A percentile compares a stretch with the other conserved stretches of the same genome.
Conservation (phyloP, 2,329 filamentous ascomycete species). For the Aspergillus aculeatinus region DNA sequence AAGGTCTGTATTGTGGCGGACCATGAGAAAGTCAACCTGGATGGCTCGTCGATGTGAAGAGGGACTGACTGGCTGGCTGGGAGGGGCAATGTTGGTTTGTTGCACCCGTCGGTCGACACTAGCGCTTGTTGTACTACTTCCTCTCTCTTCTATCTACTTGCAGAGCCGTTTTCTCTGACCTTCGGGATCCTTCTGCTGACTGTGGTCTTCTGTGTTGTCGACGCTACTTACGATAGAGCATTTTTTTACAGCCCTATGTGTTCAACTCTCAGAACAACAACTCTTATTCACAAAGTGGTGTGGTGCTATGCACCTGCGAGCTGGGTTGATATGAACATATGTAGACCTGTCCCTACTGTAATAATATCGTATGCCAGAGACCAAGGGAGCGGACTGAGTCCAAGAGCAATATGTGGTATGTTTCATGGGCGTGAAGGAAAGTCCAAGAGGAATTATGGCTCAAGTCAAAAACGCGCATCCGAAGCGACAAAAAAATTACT, state of each 20-base stretch:
- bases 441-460: constrained; percentile 30
- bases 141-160: not conserved
- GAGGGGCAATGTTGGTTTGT: too few species aligned
- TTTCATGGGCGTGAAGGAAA: constrained; percentile 18
- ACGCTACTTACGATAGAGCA: not conserved
- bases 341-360: constrained; percentile 1
- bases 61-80: too few species aligned
- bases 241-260: not conserved
- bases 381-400: constrained; percentile 10
- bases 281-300: not conserved
- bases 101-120: too few species aligned
- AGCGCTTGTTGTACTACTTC: not conserved
- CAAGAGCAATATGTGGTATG: constrained; percentile 19
- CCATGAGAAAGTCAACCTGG: constrained; percentile 65
- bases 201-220: not conserved
- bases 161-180: too few species aligned
- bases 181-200: not conserved
- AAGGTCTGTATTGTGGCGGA: constrained; percentile 59
- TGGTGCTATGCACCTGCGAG: not conserved
- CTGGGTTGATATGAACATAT: not conserved
- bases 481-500: constrained; percentile 31
- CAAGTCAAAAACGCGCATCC: constrained; percentile 25
- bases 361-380: not conserved
- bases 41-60: constrained; percentile 38
- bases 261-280: not conserved